phyloP scores from a whole-genome alignment of 495 filamentous ascomycete species.

The Hypoxylon cercidicola region DNA sequence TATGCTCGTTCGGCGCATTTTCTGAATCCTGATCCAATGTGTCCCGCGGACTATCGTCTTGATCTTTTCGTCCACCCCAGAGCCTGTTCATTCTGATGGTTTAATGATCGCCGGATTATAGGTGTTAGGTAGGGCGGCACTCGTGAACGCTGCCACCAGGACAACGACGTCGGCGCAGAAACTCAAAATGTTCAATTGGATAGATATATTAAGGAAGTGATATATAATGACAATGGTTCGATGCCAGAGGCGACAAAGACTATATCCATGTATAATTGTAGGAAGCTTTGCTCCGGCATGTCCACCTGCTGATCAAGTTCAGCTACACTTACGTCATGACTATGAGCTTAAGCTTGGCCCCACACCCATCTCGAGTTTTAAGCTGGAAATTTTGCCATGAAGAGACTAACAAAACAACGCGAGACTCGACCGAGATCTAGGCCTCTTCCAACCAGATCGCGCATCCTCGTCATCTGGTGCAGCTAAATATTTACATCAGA shows the following conservation, averaged over 20 bases:
- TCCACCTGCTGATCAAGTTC: conserved; percentile 16
- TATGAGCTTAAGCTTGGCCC: conserved; percentile 13
- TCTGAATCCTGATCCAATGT: conserved; percentile 33
- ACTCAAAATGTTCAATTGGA: not conserved
- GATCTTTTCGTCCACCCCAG: conserved; percentile 46
- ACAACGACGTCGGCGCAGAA: not conserved
- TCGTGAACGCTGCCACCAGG: not conserved
- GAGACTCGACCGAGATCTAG: not conserved
- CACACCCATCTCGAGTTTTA: conserved; percentile 7
- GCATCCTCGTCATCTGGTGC: not conserved
- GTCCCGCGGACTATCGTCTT: conserved; percentile 37
- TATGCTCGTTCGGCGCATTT: conserved; percentile 71
- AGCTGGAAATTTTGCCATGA: not conserved
- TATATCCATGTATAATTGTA: not conserved
- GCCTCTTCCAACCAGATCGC: not conserved
- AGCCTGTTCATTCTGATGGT: conserved; percentile 57
- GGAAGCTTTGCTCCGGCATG: conserved; percentile 19
- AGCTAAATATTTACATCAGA: not conserved
- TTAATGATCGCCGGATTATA: not conserved
- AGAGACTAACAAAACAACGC: not conserved
- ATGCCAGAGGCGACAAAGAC: not conserved
- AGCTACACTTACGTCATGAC: conserved; percentile 29
- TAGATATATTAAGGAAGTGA: not conserved
- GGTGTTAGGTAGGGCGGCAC: not conserved
- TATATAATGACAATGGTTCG: not conserved